Evolutionary conservation across 257 asterid genomes (phyloP).

Genomic region (Salvia rosmarinus): DNA sequence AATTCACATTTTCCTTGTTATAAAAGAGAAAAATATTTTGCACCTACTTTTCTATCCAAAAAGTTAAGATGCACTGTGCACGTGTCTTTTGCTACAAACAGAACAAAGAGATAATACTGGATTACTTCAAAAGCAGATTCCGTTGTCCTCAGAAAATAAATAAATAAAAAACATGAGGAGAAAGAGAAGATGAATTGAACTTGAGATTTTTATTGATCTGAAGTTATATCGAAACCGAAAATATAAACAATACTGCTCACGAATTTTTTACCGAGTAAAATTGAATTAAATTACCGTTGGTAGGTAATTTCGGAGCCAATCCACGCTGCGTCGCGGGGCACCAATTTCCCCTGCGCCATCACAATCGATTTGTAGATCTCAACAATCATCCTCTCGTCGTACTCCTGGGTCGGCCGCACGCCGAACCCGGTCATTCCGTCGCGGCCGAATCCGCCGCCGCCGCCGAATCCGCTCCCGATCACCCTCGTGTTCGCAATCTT

Average conservation of each 20-base stretch:
- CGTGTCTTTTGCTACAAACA: background rate
- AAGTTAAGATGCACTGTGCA: background rate
- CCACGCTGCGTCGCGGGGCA: constrained; percentile 20
- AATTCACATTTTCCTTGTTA: background rate
- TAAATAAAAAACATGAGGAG: background rate
- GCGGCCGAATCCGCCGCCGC: constrained; percentile 36
- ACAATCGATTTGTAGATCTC: constrained; percentile 43
- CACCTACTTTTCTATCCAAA: background rate
- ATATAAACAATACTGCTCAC: constrained; percentile 14
- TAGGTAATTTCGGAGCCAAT: constrained; percentile 50
- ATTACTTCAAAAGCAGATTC: background rate
- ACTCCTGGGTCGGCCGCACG: constrained; percentile 50
- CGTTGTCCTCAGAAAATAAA: background rate
- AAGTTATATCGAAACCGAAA: constrained; percentile 3
- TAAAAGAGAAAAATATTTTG: background rate
- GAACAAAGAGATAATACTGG: background rate
- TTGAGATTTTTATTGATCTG: constrained; percentile 33
- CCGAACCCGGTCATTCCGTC: constrained; percentile 51
- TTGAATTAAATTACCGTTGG: constrained; percentile 33
- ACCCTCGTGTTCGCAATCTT: constrained; percentile 47
- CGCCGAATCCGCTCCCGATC: constrained; percentile 39
- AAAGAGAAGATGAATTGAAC: background rate
- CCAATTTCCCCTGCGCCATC: too few species aligned
- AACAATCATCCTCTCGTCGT: constrained; percentile 62
- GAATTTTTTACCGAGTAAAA: background rate